Base-by-base conservation (phyloP, 1,139 yeast genomes). In the Suhomyces atakaporum region DNA sequence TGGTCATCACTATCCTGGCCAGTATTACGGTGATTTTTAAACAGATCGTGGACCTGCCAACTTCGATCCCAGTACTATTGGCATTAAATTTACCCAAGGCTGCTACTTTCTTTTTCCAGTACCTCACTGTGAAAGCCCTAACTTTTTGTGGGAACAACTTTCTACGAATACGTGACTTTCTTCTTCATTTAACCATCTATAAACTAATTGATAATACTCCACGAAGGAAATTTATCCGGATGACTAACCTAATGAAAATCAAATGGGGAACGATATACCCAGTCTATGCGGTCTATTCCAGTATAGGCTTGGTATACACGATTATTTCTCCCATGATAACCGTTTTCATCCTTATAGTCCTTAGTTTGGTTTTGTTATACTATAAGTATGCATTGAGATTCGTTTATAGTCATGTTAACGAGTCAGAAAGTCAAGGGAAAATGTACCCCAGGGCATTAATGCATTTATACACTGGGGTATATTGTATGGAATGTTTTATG, bases 211-310 rank as follows among this genome's bases (percentile, higher is more conserved):
- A 77, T 39, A 56, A 48, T 15, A 80, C 95, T 0, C 92, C 94
- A 1, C 71, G 92, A 38, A 70, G 70, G 43, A 73, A 70, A 39
- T 73, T 75, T 39, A 43, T 53, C 6, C 61, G 84, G 38, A 44
- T 73, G n/a, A 67, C 74, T 1, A 60, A 47, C 1, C 57, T 75
- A 12, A 67, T 75, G 6, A 53, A 58, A 13, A 67, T 81, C 18
- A 69, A 73, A 42, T 87, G 95, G 95, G 96, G 96, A 0, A 73
- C 90, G 0, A 60, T 76, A 1, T 88, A 84, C 50, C 90, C 96
- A 0, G 70, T 79, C 0, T 82, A 82, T 46, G 79, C 96, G 1
- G 81, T 85, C 4, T 72, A 85, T 47, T 90, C 84, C 0, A 77
- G 87, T 7, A 86, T 89, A 40, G 87, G 92, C 0, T 60, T 89